These are phyloP conservation scores for Paramecium tetraurelia DNA, from an alignment of 73 alveolate genomes.

Conservation along the genomic window DNA sequence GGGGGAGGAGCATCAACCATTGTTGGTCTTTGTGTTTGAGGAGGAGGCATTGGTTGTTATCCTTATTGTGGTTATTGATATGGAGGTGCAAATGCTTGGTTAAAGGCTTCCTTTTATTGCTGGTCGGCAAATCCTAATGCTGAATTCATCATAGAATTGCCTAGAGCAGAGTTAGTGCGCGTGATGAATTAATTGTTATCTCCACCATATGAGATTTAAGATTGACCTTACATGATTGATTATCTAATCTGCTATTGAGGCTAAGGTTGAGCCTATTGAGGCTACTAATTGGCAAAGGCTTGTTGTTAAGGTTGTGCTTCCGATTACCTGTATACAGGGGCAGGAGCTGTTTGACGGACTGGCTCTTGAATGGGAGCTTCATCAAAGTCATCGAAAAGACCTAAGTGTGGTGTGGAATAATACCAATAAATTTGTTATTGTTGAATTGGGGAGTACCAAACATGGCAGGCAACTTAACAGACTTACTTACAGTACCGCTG, in stretches of 20 bases:
- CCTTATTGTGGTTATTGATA: not conserved
- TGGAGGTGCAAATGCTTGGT: not conserved
- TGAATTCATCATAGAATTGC: not conserved
- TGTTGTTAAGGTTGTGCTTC: not conserved
- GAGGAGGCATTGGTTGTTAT: not conserved
- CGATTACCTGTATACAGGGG: not conserved
- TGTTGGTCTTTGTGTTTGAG: not conserved
- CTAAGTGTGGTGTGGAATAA: not conserved
- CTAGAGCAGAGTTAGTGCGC: not conserved
- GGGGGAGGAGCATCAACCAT: not conserved
- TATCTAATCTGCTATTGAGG: not conserved
- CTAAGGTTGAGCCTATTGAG: not conserved
- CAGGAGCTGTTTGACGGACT: not conserved
- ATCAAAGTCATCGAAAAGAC: conserved; percentile 30
- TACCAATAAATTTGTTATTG: not conserved
- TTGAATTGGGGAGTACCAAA: conserved; percentile 13
- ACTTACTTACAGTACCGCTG: conserved; percentile 44
- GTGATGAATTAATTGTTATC: not conserved
- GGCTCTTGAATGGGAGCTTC: conserved; percentile 12
- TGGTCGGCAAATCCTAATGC: not conserved
- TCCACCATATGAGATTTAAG: not conserved
- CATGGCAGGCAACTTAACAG: conserved; percentile 42
- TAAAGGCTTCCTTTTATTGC: not conserved
- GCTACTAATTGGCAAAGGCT: not conserved
- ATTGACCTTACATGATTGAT: not conserved